Percentiles rank a stretch among this genome's conserved stretches.
Evolutionary conservation across 108 stramenopile species (phyloP).

Genomic region (Chaetoceros tenuissimus): DNA sequence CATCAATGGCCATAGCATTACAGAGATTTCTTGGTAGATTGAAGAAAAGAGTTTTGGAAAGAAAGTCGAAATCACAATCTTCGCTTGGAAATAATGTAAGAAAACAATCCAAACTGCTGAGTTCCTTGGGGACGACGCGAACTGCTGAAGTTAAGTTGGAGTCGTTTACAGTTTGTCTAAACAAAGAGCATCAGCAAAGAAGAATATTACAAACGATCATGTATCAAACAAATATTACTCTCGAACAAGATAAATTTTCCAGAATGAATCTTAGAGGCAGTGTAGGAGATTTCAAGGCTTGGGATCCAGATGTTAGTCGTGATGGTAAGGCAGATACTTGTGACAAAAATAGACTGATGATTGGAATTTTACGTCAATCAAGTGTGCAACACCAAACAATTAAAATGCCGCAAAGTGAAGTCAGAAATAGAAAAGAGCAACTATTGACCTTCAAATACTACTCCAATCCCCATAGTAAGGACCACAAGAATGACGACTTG

Average conservation of each 20-base stretch:
- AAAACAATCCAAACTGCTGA: constrained; percentile 1
- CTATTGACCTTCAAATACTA: constrained; percentile 5
- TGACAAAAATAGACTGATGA: constrained; percentile 24
- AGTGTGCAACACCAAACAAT: no score
- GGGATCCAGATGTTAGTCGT: constrained; percentile 26
- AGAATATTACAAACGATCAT: constrained; percentile 32
- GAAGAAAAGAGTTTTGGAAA: constrained; percentile 25
- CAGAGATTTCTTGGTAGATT: constrained; percentile 64
- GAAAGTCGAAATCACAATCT: constrained; percentile 8
- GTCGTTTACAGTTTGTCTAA: constrained; percentile 33
- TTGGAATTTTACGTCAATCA: constrained; percentile 18
- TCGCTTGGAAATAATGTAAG: background rate
- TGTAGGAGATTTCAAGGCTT: constrained; percentile 31
- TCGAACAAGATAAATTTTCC: constrained; percentile 6
- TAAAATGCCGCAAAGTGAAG: no score
- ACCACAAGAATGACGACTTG: constrained; percentile 14
- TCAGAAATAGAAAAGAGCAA: no score
- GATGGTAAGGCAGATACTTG: constrained; percentile 4
- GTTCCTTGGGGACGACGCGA: no score
- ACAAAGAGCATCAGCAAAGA: constrained; percentile 70
- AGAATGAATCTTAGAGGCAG: constrained; percentile 18
- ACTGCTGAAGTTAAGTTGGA: no score
- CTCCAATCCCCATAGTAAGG: constrained; percentile 28
- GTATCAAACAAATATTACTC: constrained; percentile 4
- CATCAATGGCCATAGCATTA: constrained; percentile 60